phyloP scores from a whole-genome alignment of 495 filamentous ascomycete species.

The Penicillium crystallinum region DNA sequence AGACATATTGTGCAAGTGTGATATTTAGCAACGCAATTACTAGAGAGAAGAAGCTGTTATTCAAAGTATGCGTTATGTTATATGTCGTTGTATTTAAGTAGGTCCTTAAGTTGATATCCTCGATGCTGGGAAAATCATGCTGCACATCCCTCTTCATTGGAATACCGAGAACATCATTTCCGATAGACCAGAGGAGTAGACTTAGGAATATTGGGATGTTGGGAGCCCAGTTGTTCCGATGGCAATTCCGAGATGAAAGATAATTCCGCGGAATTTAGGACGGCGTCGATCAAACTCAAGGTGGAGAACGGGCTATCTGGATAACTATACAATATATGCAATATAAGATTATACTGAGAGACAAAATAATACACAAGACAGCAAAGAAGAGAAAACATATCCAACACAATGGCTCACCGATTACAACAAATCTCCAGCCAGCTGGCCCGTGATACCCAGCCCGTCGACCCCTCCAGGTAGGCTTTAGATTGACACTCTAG shows the following conservation, averaged over 20 bases:
- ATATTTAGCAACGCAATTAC: background rate
- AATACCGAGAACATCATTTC: background rate
- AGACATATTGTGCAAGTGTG: background rate
- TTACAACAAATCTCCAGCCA: conserved; percentile 57
- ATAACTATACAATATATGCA: background rate
- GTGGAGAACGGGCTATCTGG: background rate
- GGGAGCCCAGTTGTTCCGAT: background rate
- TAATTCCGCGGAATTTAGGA: background rate
- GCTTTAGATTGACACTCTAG: background rate
- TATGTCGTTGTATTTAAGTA: background rate
- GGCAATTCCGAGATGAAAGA: background rate
- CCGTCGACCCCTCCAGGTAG: background rate
- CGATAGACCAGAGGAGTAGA: background rate
- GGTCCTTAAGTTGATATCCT: background rate
- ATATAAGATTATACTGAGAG: background rate
- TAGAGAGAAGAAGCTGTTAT: background rate
- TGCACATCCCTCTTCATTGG: background rate
- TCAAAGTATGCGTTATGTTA: background rate
- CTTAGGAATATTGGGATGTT: background rate
- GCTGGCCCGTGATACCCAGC: conserved; percentile 54
- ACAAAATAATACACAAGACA: background rate
- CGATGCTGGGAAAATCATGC: background rate
- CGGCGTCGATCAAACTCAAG: background rate
- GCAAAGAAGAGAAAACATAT: background rate
- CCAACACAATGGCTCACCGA: conserved; percentile 28